Evolutionary conservation across 129 eudicot species (phyloP).

Genomic region (Apium graveolens): DNA sequence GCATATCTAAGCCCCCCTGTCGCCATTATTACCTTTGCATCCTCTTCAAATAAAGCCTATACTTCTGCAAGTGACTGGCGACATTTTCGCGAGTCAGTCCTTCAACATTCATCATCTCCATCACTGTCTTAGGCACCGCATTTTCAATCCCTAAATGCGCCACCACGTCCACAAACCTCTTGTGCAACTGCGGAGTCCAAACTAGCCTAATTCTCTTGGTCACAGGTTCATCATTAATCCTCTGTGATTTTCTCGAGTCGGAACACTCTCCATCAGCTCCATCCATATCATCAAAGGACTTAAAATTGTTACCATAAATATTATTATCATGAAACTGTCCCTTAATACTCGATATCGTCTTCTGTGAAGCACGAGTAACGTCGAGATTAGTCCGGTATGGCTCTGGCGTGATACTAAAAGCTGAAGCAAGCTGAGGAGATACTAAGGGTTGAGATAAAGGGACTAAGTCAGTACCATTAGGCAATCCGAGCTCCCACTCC

Average conservation of each 20-base stretch:
- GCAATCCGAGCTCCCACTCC: not conserved
- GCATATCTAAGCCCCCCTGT: not conserved
- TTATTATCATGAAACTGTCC: not conserved
- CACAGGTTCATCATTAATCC: not conserved
- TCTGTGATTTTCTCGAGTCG: conserved; percentile 28
- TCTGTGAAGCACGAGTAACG: conserved; percentile 62
- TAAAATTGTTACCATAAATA: not conserved
- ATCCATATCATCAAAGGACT: conserved; percentile 14
- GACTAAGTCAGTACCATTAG: not conserved
- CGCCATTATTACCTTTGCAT: conserved; percentile 32
- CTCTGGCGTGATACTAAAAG: conserved; percentile 74
- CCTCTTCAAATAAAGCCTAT: conserved; percentile 49
- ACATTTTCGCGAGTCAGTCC: conserved; percentile 96
- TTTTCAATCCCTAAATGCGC: conserved; percentile 67
- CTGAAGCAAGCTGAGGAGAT: conserved; percentile 59
- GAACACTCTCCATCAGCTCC: conserved; percentile 28
- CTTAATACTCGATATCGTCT: conserved; percentile 47
- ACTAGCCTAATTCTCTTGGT: conserved; percentile 59
- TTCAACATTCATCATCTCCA: conserved; percentile 93
- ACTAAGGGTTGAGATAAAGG: conserved; percentile 22
- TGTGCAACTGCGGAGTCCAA: conserved; percentile 92
- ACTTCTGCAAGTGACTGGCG: conserved; percentile 77
- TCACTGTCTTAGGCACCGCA: conserved; percentile 84
- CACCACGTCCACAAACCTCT: conserved; percentile 84
- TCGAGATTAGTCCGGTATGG: conserved; percentile 51